These are phyloP conservation scores for Alternaria brassicae DNA, from an alignment of 2,329 filamentous ascomycete genomes.

Conservation along the genomic window DNA sequence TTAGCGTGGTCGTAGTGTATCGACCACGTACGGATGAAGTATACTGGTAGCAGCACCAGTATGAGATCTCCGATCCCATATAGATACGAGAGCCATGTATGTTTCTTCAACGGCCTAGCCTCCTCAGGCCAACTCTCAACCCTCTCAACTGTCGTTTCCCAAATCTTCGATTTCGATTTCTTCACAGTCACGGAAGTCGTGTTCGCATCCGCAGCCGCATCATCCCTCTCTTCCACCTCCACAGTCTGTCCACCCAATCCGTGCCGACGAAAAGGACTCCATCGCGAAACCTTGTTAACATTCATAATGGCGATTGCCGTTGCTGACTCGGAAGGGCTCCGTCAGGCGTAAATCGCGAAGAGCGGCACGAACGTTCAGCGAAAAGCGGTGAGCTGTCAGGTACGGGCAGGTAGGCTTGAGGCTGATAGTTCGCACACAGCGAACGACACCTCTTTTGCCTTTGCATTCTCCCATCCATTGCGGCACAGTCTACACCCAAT, in stretches of 20 bases:
- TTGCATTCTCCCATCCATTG: slow-evolving; percentile 10
- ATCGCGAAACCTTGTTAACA: slow-evolving; percentile 16
- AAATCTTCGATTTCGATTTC: slow-evolving; percentile 30
- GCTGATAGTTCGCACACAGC: slow-evolving; percentile 34
- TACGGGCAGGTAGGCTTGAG: slow-evolving; percentile 12
- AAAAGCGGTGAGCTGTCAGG: slow-evolving; percentile 1
- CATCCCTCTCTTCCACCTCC: slow-evolving; percentile 2
- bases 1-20: no score
- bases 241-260: neutral
- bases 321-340: slow-evolving; percentile 9
- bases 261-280: slow-evolving; percentile 22
- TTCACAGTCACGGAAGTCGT: neutral
- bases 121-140: slow-evolving; percentile 44
- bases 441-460: slow-evolving; percentile 33
- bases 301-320: slow-evolving; percentile 10
- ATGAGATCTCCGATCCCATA: slow-evolving; percentile 37
- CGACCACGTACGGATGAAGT: slow-evolving; percentile 42
- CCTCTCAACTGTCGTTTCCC: slow-evolving; percentile 27
- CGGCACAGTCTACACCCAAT: slow-evolving; percentile 36
- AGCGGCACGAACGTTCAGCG: neutral
- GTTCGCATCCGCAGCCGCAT: slow-evolving; percentile 7
- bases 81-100: slow-evolving; percentile 31
- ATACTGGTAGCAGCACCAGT: slow-evolving; percentile 40
- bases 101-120: slow-evolving; percentile 31
- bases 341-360: neutral